Conservation (phyloP, 257 asterid genomes). For the Solanum lycopersicoides region DNA sequence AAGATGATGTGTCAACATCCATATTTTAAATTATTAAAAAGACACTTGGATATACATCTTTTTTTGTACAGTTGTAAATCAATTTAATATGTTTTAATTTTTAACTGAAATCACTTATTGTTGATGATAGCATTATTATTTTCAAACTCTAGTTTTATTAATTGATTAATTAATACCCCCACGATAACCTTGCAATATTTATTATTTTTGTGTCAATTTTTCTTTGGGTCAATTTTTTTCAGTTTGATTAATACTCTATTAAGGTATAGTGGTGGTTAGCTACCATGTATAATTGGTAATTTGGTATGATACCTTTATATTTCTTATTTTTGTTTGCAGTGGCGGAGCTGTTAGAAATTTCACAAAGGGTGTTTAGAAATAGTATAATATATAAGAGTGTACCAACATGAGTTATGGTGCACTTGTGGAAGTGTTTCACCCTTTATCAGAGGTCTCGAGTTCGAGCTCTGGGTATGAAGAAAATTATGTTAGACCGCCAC, state of each 20-base stretch:
- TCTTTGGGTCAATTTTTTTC: not conserved
- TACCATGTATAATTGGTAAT: not conserved
- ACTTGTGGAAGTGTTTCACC: rapidly evolving
- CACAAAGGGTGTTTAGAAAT: too few species aligned
- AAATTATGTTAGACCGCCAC: too few species aligned
- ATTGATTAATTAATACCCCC: not conserved
- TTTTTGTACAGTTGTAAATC: not conserved
- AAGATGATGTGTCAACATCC: slow-evolving; percentile 40
- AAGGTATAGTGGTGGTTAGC: not conserved
- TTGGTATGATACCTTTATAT: not conserved
- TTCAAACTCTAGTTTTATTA: not conserved
- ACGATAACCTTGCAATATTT: not conserved
- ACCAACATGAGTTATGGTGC: too few species aligned
- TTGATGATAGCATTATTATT: not conserved
- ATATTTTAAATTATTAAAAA: not conserved
- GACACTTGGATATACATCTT: not conserved
- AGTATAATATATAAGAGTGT: too few species aligned
- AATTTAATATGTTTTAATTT: not conserved
- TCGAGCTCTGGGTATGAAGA: too few species aligned
- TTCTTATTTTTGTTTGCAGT: not conserved
- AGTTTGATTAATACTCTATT: not conserved
- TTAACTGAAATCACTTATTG: not conserved
- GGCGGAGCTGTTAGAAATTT: too few species aligned
- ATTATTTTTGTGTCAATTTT: not conserved
- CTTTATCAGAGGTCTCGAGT: too few species aligned